Evolutionary conservation across 768 basidiomycete species (phyloP).

Genomic region (Amylocystis lapponica): DNA sequence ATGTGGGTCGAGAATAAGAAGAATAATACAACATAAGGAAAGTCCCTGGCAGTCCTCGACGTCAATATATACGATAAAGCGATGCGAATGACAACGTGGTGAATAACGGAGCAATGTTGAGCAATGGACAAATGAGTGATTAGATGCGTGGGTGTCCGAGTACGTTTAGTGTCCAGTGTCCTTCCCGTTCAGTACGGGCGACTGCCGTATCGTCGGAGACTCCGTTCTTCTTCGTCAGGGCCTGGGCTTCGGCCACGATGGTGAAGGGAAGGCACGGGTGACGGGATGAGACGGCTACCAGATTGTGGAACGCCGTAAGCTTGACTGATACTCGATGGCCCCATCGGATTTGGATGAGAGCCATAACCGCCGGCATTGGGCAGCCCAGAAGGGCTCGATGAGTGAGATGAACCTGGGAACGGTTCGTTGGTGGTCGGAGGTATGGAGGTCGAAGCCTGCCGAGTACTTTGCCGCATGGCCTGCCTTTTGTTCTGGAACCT

Average conservation of each 20-base stretch:
- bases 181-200: conserved; percentile 7
- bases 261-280: conserved; percentile 19
- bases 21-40: too few relatives aligned
- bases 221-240: conserved; percentile 17
- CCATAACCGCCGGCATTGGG: conserved; percentile 4
- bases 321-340: conserved; percentile 12
- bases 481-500: conserved; percentile 90
- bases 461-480: conserved; percentile 73
- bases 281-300: conserved; percentile 13
- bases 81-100: too few relatives aligned
- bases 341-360: conserved; percentile 2
- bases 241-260: conserved; percentile 18
- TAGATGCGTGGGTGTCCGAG: too few relatives aligned
- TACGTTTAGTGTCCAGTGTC: too few relatives aligned
- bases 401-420: conserved; percentile 16
- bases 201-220: conserved; percentile 8
- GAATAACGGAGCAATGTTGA: too few relatives aligned
- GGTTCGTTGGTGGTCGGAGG: conserved; percentile 23
- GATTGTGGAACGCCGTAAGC: conserved; percentile 11
- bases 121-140: too few relatives aligned
- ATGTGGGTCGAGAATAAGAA: background rate
- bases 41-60: too few relatives aligned
- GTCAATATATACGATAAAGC: too few relatives aligned
- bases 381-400: conserved; percentile 9
- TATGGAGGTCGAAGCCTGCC: conserved; percentile 48